A percentile compares a stretch with the other conserved stretches of the same genome.
Evolutionary conservation across 2,329 filamentous ascomycete species (phyloP).

Genomic region (Alternaria ethzedia): DNA sequence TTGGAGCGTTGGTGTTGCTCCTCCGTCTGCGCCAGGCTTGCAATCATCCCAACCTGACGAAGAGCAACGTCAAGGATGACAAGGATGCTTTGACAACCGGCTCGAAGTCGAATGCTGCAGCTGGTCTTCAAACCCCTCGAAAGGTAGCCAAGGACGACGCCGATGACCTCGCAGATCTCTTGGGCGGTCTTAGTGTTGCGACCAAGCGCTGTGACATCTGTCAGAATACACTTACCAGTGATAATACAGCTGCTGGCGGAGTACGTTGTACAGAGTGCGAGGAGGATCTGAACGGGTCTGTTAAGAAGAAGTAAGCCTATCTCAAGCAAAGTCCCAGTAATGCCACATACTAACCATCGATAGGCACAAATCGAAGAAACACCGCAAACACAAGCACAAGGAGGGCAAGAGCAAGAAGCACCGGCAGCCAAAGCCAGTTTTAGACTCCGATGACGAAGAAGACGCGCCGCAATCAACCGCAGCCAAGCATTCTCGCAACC

Average conservation of each 20-base stretch:
- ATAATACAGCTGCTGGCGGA: slow-evolving; percentile 60
- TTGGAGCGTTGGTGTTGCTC: slow-evolving; percentile 90
- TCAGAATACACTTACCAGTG: slow-evolving; percentile 68
- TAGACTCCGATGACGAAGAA: slow-evolving; percentile 38
- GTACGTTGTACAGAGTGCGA: slow-evolving; percentile 77
- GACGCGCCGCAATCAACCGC: slow-evolving; percentile 14
- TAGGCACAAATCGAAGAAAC: slow-evolving; percentile 47
- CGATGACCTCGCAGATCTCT: slow-evolving; percentile 83
- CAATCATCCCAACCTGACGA: slow-evolving; percentile 89
- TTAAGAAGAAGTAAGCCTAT: slow-evolving; percentile 49
- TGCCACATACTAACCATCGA: slow-evolving; percentile 39
- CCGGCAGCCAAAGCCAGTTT: slow-evolving; percentile 29
- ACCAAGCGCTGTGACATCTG: slow-evolving; percentile 85
- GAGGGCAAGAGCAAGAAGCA: slow-evolving; percentile 42
- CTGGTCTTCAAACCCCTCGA: slow-evolving; percentile 42
- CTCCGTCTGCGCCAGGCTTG: slow-evolving; percentile 90
- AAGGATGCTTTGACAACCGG: slow-evolving; percentile 80
- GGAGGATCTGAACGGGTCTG: slow-evolving; percentile 68
- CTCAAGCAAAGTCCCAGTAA: slow-evolving; percentile 22
- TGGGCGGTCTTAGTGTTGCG: slow-evolving; percentile 81
- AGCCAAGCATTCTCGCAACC: slow-evolving; percentile 34
- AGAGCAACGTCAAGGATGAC: slow-evolving; percentile 84
- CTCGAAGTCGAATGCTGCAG: slow-evolving; percentile 50
- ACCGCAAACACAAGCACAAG: slow-evolving; percentile 52
- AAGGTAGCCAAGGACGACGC: slow-evolving; percentile 65